Conservation (phyloP, 805 yeast genomes). For the Starmerella stellata region DNA sequence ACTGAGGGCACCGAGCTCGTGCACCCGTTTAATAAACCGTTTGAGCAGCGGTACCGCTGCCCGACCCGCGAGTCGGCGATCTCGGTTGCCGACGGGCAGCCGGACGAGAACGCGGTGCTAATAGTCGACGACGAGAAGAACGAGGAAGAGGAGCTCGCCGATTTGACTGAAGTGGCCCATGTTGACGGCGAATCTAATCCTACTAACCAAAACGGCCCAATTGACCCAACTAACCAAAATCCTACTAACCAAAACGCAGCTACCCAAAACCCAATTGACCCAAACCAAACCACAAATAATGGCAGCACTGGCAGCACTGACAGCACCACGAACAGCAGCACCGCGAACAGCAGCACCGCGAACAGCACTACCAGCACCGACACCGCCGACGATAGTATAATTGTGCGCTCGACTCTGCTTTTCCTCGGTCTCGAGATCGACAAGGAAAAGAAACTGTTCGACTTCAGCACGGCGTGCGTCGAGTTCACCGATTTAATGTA, state of each 20-base stretch:
- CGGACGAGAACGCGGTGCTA: conserved; percentile 28
- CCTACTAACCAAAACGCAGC: not conserved
- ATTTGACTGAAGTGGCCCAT: not conserved
- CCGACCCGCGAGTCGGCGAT: conserved; percentile 37
- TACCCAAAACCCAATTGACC: too few relatives aligned
- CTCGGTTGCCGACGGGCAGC: conserved; percentile 33
- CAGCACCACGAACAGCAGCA: not conserved
- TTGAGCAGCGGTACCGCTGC: conserved; percentile 37
- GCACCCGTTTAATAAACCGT: conserved; percentile 74
- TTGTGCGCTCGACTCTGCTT: conserved; percentile 38
- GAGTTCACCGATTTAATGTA: conserved; percentile 74
- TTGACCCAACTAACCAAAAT: conserved; percentile 11
- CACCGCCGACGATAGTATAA: not conserved
- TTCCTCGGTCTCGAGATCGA: conserved; percentile 59
- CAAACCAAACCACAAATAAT: conserved; percentile 7
- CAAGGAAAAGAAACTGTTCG: conserved; percentile 28
- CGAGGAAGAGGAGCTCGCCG: conserved; percentile 18
- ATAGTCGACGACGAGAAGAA: conserved; percentile 17
- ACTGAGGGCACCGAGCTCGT: conserved; percentile 61
- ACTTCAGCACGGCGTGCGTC: conserved; percentile 74
- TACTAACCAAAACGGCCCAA: not conserved
- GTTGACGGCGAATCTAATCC: not conserved
- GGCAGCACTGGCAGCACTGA: conserved; percentile 12
- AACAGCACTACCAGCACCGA: conserved; percentile 2
- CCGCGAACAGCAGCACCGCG: not conserved